These are phyloP conservation scores for Xylariaceae sp. DNA, from an alignment of 2,329 filamentous ascomycete species.

Conservation along the genomic window DNA sequence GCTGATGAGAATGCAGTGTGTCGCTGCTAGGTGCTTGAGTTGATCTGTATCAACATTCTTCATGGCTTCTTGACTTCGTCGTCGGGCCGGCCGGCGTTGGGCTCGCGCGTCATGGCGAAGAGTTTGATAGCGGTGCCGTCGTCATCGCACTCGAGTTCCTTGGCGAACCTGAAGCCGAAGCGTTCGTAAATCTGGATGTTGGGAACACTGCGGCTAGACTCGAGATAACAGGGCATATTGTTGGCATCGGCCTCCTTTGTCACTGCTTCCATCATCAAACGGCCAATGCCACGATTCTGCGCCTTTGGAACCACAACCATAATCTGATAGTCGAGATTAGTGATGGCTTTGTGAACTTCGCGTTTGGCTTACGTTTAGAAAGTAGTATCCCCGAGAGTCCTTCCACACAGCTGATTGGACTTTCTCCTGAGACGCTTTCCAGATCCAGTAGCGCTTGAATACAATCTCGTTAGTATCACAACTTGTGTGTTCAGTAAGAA, in stretches of 20 bases:
- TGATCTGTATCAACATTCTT: not conserved
- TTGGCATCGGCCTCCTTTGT: conserved; percentile 59
- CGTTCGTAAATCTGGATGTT: conserved; percentile 67
- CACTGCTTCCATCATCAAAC: conserved; percentile 58
- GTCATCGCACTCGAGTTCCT: conserved; percentile 63
- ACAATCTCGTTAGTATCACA: conserved; percentile 18
- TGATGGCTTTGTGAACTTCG: not conserved
- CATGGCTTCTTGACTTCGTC: conserved; percentile 9
- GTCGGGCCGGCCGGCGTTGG: conserved; percentile 23
- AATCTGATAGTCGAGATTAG: conserved; percentile 36
- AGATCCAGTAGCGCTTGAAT: conserved; percentile 60
- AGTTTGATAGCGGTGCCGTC: conserved; percentile 51
- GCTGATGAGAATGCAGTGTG: not conserved
- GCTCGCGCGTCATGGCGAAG: conserved; percentile 38
- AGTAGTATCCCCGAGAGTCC: conserved; percentile 64
- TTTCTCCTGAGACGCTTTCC: conserved; percentile 60
- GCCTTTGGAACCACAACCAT: conserved; percentile 61
- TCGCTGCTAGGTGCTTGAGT: not conserved
- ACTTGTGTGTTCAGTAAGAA: not conserved
- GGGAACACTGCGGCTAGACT: conserved; percentile 62
- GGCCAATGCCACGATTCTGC: conserved; percentile 63
- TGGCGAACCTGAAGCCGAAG: conserved; percentile 61
- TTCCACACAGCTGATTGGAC: conserved; percentile 60
- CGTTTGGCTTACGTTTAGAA: conserved; percentile 49
- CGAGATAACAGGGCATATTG: conserved; percentile 61